Percentiles rank a stretch among this genome's conserved stretches.
Conservation (phyloP, 1,284 basidiomycete species). For the Apiotrichum mycotoxinovorans region DNA sequence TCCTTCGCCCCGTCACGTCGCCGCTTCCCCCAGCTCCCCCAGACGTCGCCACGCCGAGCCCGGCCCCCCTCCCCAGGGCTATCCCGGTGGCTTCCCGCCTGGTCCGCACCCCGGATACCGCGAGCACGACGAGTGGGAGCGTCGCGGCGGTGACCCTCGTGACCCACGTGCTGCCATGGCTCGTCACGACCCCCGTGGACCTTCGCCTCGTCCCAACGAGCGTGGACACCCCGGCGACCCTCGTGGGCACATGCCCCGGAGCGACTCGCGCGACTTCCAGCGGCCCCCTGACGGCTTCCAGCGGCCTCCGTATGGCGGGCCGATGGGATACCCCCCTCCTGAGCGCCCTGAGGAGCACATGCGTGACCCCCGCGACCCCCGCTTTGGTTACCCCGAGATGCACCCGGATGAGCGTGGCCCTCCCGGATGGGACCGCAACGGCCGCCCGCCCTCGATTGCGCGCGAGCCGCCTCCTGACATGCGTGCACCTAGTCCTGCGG, state of each 20-base stretch:
- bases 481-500: slow-evolving; percentile 38
- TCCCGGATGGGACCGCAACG: slow-evolving; percentile 6
- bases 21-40: slow-evolving; percentile 34
- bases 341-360: neutral
- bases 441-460: slow-evolving; percentile 11
- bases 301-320: neutral
- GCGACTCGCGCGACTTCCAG: slow-evolving; percentile 2
- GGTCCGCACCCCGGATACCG: slow-evolving; percentile 19
- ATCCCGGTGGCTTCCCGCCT: slow-evolving; percentile 21
- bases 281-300: neutral
- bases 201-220: slow-evolving; percentile 36
- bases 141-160: slow-evolving; percentile 42
- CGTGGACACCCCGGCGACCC: slow-evolving; percentile 15
- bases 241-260: neutral
- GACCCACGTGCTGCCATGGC: slow-evolving; percentile 8
- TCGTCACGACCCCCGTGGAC: slow-evolving; percentile 28
- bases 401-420: slow-evolving; percentile 7
- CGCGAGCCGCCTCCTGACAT: slow-evolving; percentile 19
- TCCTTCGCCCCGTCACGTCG: slow-evolving; percentile 21
- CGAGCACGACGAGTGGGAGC: slow-evolving; percentile 44
- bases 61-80: slow-evolving; percentile 17
- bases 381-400: slow-evolving; percentile 2
- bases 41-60: slow-evolving; percentile 25
- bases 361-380: neutral
- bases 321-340: neutral